Evolutionary conservation across 306 rosid species (phyloP), one percentile per base, ranked within the genome.

Genomic region (Corylus avellana): DNA sequence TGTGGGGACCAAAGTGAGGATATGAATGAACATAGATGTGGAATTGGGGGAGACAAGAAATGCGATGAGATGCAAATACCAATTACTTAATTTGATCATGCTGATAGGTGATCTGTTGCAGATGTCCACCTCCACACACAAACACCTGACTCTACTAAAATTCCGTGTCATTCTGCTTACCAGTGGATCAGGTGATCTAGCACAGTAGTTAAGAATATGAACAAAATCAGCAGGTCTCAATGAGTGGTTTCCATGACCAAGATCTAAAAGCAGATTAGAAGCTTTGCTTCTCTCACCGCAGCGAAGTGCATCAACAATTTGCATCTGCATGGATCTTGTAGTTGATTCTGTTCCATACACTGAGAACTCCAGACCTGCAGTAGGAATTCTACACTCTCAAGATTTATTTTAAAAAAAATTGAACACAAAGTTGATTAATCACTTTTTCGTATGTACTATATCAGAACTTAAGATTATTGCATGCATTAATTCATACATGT

Each of bases 101-200:
- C 22, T 66, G 13, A 35, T 17, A 37, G 48, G 47, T 17, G 49
- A 66, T 66, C 71, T 35, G 37, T 22, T 17, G 27, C 49, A 35
- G 49, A 66, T 35, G 47, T 18, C 49, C 71, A 37, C 12, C 71
- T 37, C 70, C 48, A 66, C 12, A 56, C 50, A 54, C 17, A 17
- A 16, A 4, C 37, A 32, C 20, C 8, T 20, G 27, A 51, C 59
- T 59, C 35, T 39, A 70, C 73, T 56, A 73, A 68, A 77, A 57
- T 46, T 59, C 32, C 71, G 47, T 8, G 46, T 17, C 32, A 51
- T 73, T 62, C 75, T 72, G 87, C 91, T 77, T 92, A 94, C 98
- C 94, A 94, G 66, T 56, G 98, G 96, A 89, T 94, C 96, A 56
- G 94, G 90, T 49, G 92, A 85, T 32, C 9, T 73, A 12, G 92